Conservation (phyloP, 2,329 filamentous ascomycete species). For the Phialophora verrucosa region DNA sequence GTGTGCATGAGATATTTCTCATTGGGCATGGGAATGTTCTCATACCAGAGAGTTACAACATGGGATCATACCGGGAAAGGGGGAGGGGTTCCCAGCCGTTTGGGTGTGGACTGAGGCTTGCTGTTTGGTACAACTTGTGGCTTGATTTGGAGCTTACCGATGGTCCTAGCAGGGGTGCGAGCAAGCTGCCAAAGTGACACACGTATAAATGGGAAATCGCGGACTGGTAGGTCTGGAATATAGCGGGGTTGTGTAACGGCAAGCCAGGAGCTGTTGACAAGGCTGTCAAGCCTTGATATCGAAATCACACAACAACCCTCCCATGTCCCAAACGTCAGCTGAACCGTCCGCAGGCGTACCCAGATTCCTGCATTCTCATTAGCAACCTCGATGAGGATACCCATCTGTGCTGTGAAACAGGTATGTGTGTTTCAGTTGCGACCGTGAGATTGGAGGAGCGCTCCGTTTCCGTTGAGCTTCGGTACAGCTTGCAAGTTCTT, state of each 20-base stretch:
- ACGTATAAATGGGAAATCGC: slow-evolving; percentile 22
- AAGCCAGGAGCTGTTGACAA: slow-evolving; percentile 13
- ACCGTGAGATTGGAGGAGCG: slow-evolving; percentile 1
- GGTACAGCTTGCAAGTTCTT: background rate
- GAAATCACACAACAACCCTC: background rate
- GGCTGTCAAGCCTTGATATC: slow-evolving; percentile 16
- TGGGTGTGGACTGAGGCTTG: slow-evolving; percentile 11
- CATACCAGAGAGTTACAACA: slow-evolving; percentile 16
- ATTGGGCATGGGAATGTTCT: slow-evolving; percentile 16
- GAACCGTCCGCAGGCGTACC: background rate
- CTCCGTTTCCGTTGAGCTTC: background rate
- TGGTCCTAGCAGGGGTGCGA: background rate
- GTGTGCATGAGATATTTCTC: slow-evolving; percentile 20
- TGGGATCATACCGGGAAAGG: slow-evolving; percentile 11
- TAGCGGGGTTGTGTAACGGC: slow-evolving; percentile 7
- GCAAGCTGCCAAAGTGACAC: slow-evolving; percentile 18
- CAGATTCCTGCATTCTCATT: slow-evolving; percentile 4
- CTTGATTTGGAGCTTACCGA: slow-evolving; percentile 6
- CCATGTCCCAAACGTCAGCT: background rate
- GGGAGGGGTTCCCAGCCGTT: slow-evolving; percentile 15
- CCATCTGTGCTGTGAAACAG: slow-evolving; percentile 11
- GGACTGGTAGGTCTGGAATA: slow-evolving; percentile 9
- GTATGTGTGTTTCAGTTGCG: slow-evolving; percentile 11
- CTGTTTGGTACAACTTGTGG: slow-evolving; percentile 21
- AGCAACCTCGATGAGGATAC: background rate